A percentile compares a stretch with the other conserved stretches of the same genome.
These are phyloP conservation scores for Cladophialophora chaetospira DNA, from an alignment of 2,329 filamentous ascomycete species.

Conservation along the genomic window DNA sequence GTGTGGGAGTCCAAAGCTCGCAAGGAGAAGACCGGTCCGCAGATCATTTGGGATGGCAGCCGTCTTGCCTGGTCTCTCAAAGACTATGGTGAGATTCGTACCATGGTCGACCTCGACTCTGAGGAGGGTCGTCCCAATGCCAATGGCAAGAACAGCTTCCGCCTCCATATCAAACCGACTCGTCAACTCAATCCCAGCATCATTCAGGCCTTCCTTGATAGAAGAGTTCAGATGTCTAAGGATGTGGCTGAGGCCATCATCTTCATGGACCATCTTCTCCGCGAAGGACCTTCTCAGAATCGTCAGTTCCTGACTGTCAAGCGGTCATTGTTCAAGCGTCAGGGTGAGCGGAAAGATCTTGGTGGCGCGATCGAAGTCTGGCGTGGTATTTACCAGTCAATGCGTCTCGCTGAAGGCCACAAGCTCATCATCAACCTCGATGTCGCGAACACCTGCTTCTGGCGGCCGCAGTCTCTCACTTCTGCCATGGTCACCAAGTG, in stretches of 20 bases:
- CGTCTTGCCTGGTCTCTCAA: conserved; percentile 74
- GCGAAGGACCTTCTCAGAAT: conserved; percentile 70
- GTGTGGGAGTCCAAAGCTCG: conserved; percentile 70
- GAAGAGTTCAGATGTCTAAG: conserved; percentile 63
- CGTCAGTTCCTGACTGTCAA: conserved; percentile 67
- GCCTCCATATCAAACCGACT: conserved; percentile 64
- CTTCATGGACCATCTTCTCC: conserved; percentile 86
- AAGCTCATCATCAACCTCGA: conserved; percentile 84
- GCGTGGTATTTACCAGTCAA: conserved; percentile 86
- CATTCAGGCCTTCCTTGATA: conserved; percentile 67
- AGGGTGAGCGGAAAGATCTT: conserved; percentile 56
- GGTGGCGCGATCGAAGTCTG: conserved; percentile 71
- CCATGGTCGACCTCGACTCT: conserved; percentile 72
- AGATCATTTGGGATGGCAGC: conserved; percentile 79
- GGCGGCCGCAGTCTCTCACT: conserved; percentile 53
- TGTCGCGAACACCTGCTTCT: conserved; percentile 89
- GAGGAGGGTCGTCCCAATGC: conserved; percentile 54
- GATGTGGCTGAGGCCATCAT: conserved; percentile 78
- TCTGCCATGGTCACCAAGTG: conserved; percentile 41
- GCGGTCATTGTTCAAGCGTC: conserved; percentile 73
- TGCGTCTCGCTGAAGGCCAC: conserved; percentile 68
- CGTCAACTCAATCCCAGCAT: conserved; percentile 68
- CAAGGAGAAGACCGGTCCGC: conserved; percentile 55
- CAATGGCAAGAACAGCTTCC: conserved; percentile 55
- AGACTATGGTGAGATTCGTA: conserved; percentile 50